phyloP scores from a whole-genome alignment of 352 stramenopile genomes.

The Blastocystis sp. region DNA sequence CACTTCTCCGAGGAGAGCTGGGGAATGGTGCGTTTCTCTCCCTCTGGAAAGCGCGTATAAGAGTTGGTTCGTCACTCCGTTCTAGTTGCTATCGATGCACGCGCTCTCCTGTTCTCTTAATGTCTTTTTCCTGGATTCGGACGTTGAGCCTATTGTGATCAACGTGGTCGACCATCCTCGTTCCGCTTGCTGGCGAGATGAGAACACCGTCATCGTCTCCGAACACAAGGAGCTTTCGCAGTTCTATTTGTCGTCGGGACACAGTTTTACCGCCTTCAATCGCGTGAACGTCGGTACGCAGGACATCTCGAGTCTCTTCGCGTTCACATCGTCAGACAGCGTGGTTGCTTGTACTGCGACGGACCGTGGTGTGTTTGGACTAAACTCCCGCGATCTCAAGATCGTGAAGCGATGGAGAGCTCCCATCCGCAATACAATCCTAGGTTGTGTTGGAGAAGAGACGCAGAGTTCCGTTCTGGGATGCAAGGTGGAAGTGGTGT shows the following conservation, averaged over 20 bases:
- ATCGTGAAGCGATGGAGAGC: constrained; percentile 45
- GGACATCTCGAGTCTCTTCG: background rate
- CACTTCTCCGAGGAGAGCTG: background rate
- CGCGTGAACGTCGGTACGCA: background rate
- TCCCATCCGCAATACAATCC: background rate
- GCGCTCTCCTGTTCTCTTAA: background rate
- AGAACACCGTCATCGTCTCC: background rate
- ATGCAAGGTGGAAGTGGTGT: background rate
- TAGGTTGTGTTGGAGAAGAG: background rate
- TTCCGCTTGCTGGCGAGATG: constrained; percentile 3
- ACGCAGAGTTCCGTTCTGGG: background rate
- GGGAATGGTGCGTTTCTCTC: constrained; percentile 1
- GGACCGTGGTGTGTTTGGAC: constrained; percentile 19
- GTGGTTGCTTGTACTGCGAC: background rate
- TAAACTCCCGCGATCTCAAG: background rate
- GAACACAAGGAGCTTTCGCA: constrained; percentile 6
- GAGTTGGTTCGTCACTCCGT: background rate
- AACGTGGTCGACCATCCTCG: background rate
- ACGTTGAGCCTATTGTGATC: background rate
- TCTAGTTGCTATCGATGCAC: constrained; percentile 15
- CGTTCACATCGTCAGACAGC: background rate
- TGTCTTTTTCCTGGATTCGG: background rate
- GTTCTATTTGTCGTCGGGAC: background rate
- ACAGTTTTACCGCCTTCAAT: background rate
- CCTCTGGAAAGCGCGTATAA: constrained; percentile 19